Evolutionary conservation across 441 rosid species (phyloP), one percentile per base, ranked within the genome.

Genomic region (Euphorbia celastroides): DNA sequence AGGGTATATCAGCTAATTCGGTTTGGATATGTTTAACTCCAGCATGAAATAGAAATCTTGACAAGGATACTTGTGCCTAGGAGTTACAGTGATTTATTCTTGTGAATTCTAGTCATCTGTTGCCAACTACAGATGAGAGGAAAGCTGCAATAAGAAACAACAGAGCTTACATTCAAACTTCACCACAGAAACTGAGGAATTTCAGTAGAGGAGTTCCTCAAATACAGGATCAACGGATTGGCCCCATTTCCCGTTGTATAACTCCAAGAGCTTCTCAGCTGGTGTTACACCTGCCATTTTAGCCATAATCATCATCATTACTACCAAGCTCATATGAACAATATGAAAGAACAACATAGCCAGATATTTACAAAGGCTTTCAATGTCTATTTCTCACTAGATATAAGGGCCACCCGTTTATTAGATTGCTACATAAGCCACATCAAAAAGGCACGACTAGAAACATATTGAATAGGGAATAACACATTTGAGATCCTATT

Each of bases 191-290:
- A n/a, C 20, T 32, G 42, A 54, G 50, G 58, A 71, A 60, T 51
- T 41, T 51, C n/a, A 94, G 80, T 89, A 94, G 16, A 88, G 81
- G 3, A 94, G 84, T 79, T 94, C 98, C 75, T 87, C 87, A 57
- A 92, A 95, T 27, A 92, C 96, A 25, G 98, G 96, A 76, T 92
- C 89, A 16, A 90, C 91, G 7, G 90, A 86, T 75, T 81, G 83
- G 52, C 84, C 94, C 99, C 99, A 94, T 31, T 90, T 89, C 62
- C 89, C 94, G 30, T 88, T 60, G 82, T 88, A 94, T 85, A 90
- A 23, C 32, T 90, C 93, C 86, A 94, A 74, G 30, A 92, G 99
- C 73, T 84, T 82, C 85, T 94, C 99, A 0, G 96, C 99, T 0
- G 98, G 98, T 25, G 98, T 94, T 38, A 86, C 86, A 42, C 99